These are phyloP conservation scores for Microcos paniculata DNA, from an alignment of 345 rosid genomes.

Conservation along the genomic window DNA sequence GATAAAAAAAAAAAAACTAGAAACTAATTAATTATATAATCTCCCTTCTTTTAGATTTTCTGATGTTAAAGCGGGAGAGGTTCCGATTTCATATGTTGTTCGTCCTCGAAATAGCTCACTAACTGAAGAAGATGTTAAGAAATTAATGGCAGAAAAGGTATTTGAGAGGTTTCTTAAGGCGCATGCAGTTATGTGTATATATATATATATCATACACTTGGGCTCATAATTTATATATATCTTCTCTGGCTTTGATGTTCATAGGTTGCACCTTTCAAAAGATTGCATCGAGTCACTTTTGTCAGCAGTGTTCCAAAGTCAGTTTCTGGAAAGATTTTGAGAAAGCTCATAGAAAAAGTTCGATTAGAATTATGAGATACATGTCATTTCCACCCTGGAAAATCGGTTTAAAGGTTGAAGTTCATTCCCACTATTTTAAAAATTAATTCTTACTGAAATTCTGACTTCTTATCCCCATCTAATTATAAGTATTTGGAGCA, in stretches of 20 bases:
- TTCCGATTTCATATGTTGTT: slow-evolving; percentile 49
- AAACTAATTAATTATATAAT: no score
- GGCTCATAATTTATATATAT: no score
- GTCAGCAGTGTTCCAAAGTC: slow-evolving; percentile 30
- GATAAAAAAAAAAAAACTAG: no score
- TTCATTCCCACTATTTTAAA: no score
- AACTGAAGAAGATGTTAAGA: slow-evolving; percentile 30
- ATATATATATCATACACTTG: no score
- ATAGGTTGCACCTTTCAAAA: slow-evolving; percentile 40
- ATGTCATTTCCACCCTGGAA: no score
- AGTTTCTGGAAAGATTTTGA: slow-evolving; percentile 37
- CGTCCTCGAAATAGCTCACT: slow-evolving; percentile 35
- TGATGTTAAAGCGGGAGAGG: slow-evolving; percentile 54
- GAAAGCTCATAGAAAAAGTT: slow-evolving; percentile 33
- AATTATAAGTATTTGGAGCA: no score
- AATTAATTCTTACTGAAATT: no score
- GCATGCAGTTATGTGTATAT: not conserved
- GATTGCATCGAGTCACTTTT: slow-evolving; percentile 31
- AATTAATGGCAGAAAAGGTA: slow-evolving; percentile 43
- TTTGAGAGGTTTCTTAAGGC: not conserved
- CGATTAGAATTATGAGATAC: no score
- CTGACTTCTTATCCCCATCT: no score
- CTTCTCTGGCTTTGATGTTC: not conserved
- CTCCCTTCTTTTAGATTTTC: slow-evolving; percentile 29
- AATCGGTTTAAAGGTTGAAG: no score